phyloP scores from a whole-genome alignment of 2,329 filamentous ascomycete genomes.

The Aspergillus pseudoglaucus region DNA sequence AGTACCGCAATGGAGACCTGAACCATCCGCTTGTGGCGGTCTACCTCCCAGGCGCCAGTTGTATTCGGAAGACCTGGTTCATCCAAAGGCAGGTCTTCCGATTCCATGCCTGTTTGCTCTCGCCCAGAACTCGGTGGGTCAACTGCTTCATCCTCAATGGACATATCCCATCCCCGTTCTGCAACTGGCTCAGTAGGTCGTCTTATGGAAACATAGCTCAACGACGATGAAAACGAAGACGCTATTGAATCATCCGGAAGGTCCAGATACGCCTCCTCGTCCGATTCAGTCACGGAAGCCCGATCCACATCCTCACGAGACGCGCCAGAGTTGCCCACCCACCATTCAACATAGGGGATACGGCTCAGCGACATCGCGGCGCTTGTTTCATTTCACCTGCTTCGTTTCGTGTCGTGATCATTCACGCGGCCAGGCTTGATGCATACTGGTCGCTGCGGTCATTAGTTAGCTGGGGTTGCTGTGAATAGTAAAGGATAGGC shows the following conservation, averaged over 20 bases:
- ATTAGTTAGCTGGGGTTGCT: neutral
- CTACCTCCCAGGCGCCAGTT: slow-evolving; percentile 48
- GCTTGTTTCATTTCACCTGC: neutral
- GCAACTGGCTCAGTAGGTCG: slow-evolving; percentile 36
- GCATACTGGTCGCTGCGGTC: too few species aligned
- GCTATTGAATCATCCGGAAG: slow-evolving; percentile 24
- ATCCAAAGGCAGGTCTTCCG: slow-evolving; percentile 9
- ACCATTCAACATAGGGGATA: slow-evolving; percentile 39
- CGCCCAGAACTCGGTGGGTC: slow-evolving; percentile 13
- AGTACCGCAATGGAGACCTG: slow-evolving; percentile 64
- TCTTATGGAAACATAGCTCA: slow-evolving; percentile 16
- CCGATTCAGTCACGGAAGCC: slow-evolving; percentile 17
- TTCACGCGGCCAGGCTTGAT: too few species aligned
- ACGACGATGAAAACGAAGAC: slow-evolving; percentile 31
- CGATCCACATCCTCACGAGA: slow-evolving; percentile 16
- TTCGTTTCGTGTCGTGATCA: neutral
- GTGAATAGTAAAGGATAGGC: neutral
- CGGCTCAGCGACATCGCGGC: slow-evolving; percentile 36
- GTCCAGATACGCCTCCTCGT: slow-evolving; percentile 21
- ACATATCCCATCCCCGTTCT: slow-evolving; percentile 32
- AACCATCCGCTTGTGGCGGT: slow-evolving; percentile 51
- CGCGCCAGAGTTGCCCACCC: slow-evolving; percentile 30
- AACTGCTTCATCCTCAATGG: slow-evolving; percentile 19
- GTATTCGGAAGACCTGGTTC: slow-evolving; percentile 19
- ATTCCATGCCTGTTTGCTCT: slow-evolving; percentile 8